Conservation (phyloP, 2,329 filamentous ascomycete species). For the Penicillium sp. region DNA sequence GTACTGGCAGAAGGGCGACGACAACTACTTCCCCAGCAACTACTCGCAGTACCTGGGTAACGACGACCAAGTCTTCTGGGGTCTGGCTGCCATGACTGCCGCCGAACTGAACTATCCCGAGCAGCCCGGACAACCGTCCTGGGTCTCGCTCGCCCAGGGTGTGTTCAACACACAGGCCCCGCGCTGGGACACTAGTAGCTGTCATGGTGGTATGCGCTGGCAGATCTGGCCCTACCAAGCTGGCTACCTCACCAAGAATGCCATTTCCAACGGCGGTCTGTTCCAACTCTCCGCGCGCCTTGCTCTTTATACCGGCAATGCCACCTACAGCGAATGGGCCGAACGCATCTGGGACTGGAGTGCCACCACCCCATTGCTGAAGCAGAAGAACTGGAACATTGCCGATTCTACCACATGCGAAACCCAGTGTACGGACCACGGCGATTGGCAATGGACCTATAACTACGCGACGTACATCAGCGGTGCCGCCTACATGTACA, state of each 20-base stretch:
- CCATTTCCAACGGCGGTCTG: conserved; percentile 54
- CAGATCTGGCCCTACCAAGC: conserved; percentile 76
- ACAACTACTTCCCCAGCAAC: conserved; percentile 69
- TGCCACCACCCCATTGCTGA: conserved; percentile 48
- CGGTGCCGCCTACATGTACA: conserved; percentile 56
- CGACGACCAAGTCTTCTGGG: conserved; percentile 72
- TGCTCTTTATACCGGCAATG: conserved; percentile 70
- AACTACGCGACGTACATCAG: conserved; percentile 54
- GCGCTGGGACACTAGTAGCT: conserved; percentile 64
- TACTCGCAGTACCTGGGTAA: conserved; percentile 47
- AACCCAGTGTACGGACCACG: conserved; percentile 48
- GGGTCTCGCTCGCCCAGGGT: conserved; percentile 70
- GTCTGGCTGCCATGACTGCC: conserved; percentile 71
- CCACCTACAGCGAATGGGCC: conserved; percentile 75
- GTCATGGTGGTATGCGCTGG: conserved; percentile 74
- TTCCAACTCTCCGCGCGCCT: conserved; percentile 61
- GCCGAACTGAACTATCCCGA: conserved; percentile 71
- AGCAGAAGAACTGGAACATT: conserved; percentile 49
- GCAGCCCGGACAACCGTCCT: conserved; percentile 62
- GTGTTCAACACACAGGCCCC: conserved; percentile 73
- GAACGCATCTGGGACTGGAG: conserved; percentile 60
- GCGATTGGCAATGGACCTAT: conserved; percentile 55
- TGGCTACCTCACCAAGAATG: conserved; percentile 58
- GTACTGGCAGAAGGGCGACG: conserved; percentile 67
- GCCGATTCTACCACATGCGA: conserved; percentile 51